A percentile compares a stretch with the other conserved stretches of the same genome.
Evolutionary conservation across 2,329 filamentous ascomycete species (phyloP).

Genomic region (Colletotrichum sidae): DNA sequence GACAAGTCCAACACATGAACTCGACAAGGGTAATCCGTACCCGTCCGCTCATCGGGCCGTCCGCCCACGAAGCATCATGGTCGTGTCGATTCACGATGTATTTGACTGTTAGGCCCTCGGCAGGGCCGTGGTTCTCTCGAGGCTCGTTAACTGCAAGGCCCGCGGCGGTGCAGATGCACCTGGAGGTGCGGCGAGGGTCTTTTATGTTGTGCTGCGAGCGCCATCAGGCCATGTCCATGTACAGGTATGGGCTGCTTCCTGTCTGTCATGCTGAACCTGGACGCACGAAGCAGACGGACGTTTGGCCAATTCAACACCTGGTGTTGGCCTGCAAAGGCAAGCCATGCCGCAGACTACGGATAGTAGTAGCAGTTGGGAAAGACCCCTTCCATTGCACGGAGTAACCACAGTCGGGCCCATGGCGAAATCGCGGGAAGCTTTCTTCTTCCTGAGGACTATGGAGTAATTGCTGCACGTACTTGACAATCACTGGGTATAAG

Average conservation of each 20-base stretch:
- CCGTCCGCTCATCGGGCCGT: not conserved
- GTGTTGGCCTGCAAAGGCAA: not conserved
- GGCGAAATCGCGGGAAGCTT: slow-evolving; percentile 4
- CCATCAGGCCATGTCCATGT: slow-evolving; percentile 3
- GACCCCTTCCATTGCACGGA: slow-evolving; percentile 1
- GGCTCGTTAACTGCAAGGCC: slow-evolving; percentile 18
- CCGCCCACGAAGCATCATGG: not conserved
- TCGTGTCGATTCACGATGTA: not conserved
- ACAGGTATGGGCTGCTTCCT: slow-evolving; percentile 8
- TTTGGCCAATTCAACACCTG: slow-evolving; percentile 11
- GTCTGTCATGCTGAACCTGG: slow-evolving; percentile 13
- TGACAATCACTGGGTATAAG: too few species aligned
- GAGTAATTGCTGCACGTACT: too few species aligned
- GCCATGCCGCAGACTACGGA: not conserved
- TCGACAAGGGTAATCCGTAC: not conserved
- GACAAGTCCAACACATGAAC: slow-evolving; percentile 12
- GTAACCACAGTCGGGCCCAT: slow-evolving; percentile 16
- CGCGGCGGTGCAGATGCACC: slow-evolving; percentile 2
- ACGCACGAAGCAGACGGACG: not conserved
- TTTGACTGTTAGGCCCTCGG: slow-evolving; percentile 11
- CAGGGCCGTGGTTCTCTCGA: slow-evolving; percentile 4
- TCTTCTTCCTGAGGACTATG: slow-evolving; percentile 2
- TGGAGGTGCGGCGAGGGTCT: slow-evolving; percentile 22
- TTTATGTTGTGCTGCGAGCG: slow-evolving; percentile 4
- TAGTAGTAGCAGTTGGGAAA: slow-evolving; percentile 2